Evolutionary conservation across 2,329 filamentous ascomycete species (phyloP), one percentile per base, ranked within the genome.

Genomic region (Xylariomycetidae sp.): DNA sequence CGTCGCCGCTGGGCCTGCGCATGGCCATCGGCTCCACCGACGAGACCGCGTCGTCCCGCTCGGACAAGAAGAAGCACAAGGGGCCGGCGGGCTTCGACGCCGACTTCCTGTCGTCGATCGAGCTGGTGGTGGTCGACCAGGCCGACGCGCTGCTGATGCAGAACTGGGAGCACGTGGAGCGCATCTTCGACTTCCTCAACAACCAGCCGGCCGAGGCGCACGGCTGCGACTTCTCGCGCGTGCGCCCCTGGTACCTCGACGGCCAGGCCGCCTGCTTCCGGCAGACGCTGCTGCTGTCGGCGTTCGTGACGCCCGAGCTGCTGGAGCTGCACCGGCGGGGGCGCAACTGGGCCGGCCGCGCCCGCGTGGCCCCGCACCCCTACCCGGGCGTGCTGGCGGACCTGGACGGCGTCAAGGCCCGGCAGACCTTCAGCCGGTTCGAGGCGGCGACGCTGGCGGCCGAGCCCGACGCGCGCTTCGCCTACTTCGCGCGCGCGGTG

Each of bases 121-220:
- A 98, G 61, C 62, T 98, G 32, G 79, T 92, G 19, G 71, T 96
- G 29, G 72, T 95, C 40, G 92, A 98, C 57, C 89, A 96, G 60
- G 83, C 87, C 10, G 89, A 96, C 59, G 88, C 88, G 0, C 74
- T 95, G 25, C 75, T 94, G 7, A 95, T 95, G 88, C 92, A 98
- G 59, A 96, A 95, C 58, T 96, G 90, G 89, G 88, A 95, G 52
- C 90, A 98, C 55, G 76, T 95, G 40, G 85, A 93, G 57, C 85
- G 85, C 56, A 84, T 95, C 49, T 89, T 96, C 53, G 79, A 86
- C 42, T 86, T 95, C 57, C 74, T 98, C 42, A 98, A 98, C 57
- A 70, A 84, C 15, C 86, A 94, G 50, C 90, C 92, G 23, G 86
- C 82, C 52, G 85, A 94, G 49, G 76, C 86, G 1, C 89, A 95